Conservation (phyloP, 306 rosid genomes). For the Senna tora region DNA sequence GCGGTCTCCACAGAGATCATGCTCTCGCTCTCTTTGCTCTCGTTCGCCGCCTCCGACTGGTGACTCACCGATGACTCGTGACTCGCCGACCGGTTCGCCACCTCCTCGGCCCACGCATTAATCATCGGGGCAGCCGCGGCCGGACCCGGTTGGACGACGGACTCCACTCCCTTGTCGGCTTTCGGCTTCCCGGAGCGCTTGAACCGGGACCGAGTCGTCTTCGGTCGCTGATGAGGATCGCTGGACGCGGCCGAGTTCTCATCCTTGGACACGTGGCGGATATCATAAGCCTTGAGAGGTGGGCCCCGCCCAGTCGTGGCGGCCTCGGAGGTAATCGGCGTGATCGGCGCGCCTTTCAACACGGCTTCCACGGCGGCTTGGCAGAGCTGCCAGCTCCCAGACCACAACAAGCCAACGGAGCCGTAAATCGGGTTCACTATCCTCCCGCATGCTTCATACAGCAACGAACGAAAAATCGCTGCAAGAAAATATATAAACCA, state of each 20-base stretch:
- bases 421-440: conserved; percentile 96
- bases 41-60: conserved; percentile 71
- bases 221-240: conserved; percentile 45
- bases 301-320: conserved; percentile 78
- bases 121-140: not conserved
- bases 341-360: conserved; percentile 79
- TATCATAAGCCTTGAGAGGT: conserved; percentile 84
- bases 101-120: conserved; percentile 36
- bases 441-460: conserved; percentile 94
- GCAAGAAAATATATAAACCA: conserved; percentile 24
- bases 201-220: conserved; percentile 75
- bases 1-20: conserved; percentile 74
- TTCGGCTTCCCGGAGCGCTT: conserved; percentile 60
- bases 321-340: conserved; percentile 80
- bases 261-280: conserved; percentile 88
- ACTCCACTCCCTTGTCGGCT: conserved; percentile 30
- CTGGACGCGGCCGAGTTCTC: conserved; percentile 76
- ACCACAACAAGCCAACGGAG: conserved; percentile 94
- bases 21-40: conserved; percentile 79
- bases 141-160: conserved; percentile 16
- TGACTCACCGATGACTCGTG: conserved; percentile 92
- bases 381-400: conserved; percentile 96
- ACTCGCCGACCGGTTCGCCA: conserved; percentile 64
- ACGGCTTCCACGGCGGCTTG: conserved; percentile 94
- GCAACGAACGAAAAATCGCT: conserved; percentile 86